phyloP scores from a whole-genome alignment of 192 early-diverging fungal species.

The Allomyces javanicus region DNA sequence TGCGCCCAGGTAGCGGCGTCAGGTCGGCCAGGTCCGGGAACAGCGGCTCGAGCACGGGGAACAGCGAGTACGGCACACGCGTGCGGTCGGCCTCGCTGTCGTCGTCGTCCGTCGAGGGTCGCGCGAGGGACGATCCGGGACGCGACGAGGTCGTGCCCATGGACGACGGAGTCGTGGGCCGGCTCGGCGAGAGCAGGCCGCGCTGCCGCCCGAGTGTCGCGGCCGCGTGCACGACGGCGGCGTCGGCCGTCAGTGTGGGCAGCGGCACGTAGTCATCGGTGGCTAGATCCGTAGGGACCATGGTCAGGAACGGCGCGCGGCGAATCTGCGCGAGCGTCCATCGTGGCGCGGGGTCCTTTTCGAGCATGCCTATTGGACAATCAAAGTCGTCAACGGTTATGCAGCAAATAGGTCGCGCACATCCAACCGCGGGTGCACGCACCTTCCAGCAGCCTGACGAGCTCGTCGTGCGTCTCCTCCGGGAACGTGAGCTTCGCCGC shows the following conservation, averaged over 20 bases:
- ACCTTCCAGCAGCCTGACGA: slow-evolving; percentile 20
- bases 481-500: slow-evolving; percentile 22
- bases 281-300: not conserved
- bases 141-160: not conserved
- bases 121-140: not conserved
- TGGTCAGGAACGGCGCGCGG: slow-evolving; percentile 12
- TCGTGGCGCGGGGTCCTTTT: slow-evolving; percentile 15
- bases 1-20: not conserved
- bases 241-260: not conserved
- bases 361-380: slow-evolving; percentile 17
- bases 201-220: not conserved
- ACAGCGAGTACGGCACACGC: not conserved
- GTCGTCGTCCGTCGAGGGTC: not conserved
- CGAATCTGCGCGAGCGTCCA: slow-evolving; percentile 16
- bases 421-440: not conserved
- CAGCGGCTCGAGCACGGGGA: not conserved
- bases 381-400: too few species aligned
- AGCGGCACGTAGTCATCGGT: not conserved
- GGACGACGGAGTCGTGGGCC: too few species aligned
- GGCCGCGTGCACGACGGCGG: not conserved
- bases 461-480: slow-evolving; percentile 12
- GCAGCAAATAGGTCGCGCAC: too few species aligned
- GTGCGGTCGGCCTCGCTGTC: not conserved
- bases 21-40: not conserved
- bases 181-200: not conserved